Evolutionary conservation across 1,284 basidiomycete species (phyloP), one percentile per base, ranked within the genome.

Genomic region (Cryptococcus maquisensis): DNA sequence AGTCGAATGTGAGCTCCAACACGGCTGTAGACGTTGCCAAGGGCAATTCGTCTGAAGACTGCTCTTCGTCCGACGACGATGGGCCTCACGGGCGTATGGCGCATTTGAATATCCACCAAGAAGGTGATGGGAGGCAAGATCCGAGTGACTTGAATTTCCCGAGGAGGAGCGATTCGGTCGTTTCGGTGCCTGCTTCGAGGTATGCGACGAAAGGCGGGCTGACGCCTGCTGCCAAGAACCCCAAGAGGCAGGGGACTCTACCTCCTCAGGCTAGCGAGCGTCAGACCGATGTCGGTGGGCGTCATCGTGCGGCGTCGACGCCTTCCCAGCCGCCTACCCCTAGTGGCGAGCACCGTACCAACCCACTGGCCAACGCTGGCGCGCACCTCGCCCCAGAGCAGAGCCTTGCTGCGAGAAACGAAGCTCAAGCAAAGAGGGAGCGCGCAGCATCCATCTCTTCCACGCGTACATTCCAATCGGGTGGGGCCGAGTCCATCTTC

Each of bases 401-500:
- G 7, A 50, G n/a, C 28, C 2, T 12, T 15, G 21, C 16, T 15
- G 20, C 36, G 5, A 26, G 57, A 10, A 44, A 51, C n/a, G 69
- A 74, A 52, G 57, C 62, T 49, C 72, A 75, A 56, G 57, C 60
- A 18, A 62, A 61, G 43, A 63, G 69, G 36, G 71, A 72, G 57
- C 65, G 73, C 38, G 72, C 72, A 1, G 72, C 71, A 3, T 62
- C 66, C 32, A 69, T 75, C 52, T 73, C 71, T 15, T 71, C 68
- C 7, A 68, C 67, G 2, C 52, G 62, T 52, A 90, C 92, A n/a
- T 87, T 85, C 81, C 81, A 87, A 72, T 81, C 79, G 9, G 89
- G 87, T 41, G 89, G 90, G 8, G 87, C 90, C n/a, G 95, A 98
- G 75, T 93, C 90, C 32, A 96, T 98, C 71, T 98, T 98, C 82